These are phyloP conservation scores for Pleomassaria siparia DNA, from an alignment of 2,329 filamentous ascomycete species.

Conservation along the genomic window DNA sequence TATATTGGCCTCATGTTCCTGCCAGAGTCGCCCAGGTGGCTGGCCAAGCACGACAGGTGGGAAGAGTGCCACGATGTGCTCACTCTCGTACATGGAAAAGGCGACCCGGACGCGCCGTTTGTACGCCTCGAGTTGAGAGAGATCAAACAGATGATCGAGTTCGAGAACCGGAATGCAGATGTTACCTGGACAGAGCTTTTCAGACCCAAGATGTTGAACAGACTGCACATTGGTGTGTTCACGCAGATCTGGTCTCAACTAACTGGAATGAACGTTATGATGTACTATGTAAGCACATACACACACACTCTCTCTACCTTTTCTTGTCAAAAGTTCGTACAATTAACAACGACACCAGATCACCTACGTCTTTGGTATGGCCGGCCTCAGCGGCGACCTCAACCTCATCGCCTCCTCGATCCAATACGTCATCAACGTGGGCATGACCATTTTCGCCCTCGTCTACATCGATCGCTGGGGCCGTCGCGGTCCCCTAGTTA, in stretches of 20 bases:
- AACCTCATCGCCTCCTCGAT: constrained; percentile 68
- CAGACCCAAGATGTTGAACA: constrained; percentile 71
- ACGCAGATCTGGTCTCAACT: constrained; percentile 76
- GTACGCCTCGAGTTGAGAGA: constrained; percentile 70
- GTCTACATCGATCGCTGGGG: constrained; percentile 76
- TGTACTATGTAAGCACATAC: constrained; percentile 34
- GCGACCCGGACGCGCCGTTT: constrained; percentile 64
- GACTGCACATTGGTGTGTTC: constrained; percentile 70
- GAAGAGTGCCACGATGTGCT: constrained; percentile 48
- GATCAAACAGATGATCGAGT: constrained; percentile 72
- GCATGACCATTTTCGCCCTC: constrained; percentile 75
- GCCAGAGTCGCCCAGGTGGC: constrained; percentile 49
- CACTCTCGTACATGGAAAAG: constrained; percentile 52
- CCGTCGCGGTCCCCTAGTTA: constrained; percentile 67
- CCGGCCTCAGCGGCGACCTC: constrained; percentile 61
- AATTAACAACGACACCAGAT: constrained; percentile 23
- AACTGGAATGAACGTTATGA: constrained; percentile 77
- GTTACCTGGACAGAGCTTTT: constrained; percentile 73
- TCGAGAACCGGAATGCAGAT: constrained; percentile 69
- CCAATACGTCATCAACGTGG: constrained; percentile 77
- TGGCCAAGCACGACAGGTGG: constrained; percentile 49
- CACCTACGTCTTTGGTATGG: constrained; percentile 70
- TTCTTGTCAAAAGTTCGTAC: constrained; percentile 21
- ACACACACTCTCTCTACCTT: constrained; percentile 53
- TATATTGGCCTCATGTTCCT: constrained; percentile 55